phyloP scores from a whole-genome alignment of 2,329 filamentous ascomycete species.

The Penicillium sp. region DNA sequence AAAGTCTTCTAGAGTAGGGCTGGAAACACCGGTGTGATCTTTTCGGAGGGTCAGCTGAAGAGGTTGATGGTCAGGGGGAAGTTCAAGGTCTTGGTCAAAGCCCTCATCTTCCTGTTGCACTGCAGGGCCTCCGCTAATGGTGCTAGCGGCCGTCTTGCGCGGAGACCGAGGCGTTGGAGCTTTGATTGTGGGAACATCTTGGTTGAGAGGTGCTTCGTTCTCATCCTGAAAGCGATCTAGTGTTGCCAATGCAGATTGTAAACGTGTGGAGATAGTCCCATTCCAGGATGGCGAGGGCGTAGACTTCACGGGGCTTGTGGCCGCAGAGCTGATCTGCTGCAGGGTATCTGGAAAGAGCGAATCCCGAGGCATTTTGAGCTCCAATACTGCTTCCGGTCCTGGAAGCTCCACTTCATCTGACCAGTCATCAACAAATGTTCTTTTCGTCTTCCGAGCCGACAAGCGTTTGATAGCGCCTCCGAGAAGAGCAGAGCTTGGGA shows the following conservation, averaged over 20 bases:
- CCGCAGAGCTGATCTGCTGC: slow-evolving; percentile 60
- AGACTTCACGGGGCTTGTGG: slow-evolving; percentile 40
- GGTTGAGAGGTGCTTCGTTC: slow-evolving; percentile 61
- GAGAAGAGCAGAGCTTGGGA: slow-evolving; percentile 83
- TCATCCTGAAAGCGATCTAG: slow-evolving; percentile 65
- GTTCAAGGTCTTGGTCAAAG: slow-evolving; percentile 70
- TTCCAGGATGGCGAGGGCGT: slow-evolving; percentile 28
- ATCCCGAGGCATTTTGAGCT: slow-evolving; percentile 63
- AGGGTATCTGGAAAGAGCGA: slow-evolving; percentile 66
- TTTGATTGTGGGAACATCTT: slow-evolving; percentile 66
- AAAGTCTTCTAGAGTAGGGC: slow-evolving; percentile 68
- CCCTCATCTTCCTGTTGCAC: slow-evolving; percentile 56
- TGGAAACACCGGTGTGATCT: slow-evolving; percentile 64
- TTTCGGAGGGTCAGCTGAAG: slow-evolving; percentile 61
- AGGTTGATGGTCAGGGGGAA: slow-evolving; percentile 63
- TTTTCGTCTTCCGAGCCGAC: slow-evolving; percentile 70
- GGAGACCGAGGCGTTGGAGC: slow-evolving; percentile 58
- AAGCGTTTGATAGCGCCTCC: slow-evolving; percentile 92
- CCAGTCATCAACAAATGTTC: slow-evolving; percentile 76
- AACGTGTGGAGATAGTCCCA: slow-evolving; percentile 46
- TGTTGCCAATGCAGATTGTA: slow-evolving; percentile 55
- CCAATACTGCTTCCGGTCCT: slow-evolving; percentile 54
- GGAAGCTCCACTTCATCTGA: slow-evolving; percentile 74
- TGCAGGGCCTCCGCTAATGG: slow-evolving; percentile 53
- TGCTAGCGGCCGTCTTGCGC: slow-evolving; percentile 50